Base-by-base conservation (phyloP, 345 rosid genomes). In the Aethionema arabicum region DNA sequence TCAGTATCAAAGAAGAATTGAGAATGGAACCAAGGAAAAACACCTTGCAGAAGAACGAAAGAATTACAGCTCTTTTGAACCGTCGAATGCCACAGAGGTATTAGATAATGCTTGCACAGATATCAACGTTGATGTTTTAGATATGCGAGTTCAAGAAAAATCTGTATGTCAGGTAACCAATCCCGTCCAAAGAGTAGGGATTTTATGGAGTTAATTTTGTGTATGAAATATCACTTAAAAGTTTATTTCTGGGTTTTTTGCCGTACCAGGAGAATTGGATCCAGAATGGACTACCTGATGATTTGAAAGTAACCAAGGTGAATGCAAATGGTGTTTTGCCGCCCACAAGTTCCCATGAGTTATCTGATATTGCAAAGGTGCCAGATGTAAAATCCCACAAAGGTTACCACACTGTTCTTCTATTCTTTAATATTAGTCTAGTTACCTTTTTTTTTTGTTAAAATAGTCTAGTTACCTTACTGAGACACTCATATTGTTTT, bases 11-110 rank as follows among this genome's bases (percentile, higher is more conserved):
- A 87, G 95, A 67, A 76, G 70, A 69, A 83, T 90, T 69, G 97
- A 93, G 85, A 76, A 85, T 77, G 97, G 84, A 80, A 90, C 96
- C 47, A 93, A 93, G 70, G 77, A 73, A 77, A 87, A 91, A 77
- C 97, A 77, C 59, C 88, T 89, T 58, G 88, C 86, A 15, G 95
- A 84, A 80, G 91, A 85, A 67, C 84, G 77, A 43, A 89, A 82
- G 66, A 87, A 77, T 75, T 70, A 74, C 61, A 73, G 56, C 69
- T 74, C 60, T 65, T 53, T 69, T 44, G 63, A 68, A 75, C 63
- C 68, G 32, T 70, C 64, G 63, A 76, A 69, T 67, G 61, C 60
- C 64, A 42, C 62, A 3, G 79, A 79, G 39, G 76, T 48, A 56
- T 64, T 61, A 31, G 57, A 32, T 58, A 72, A 82, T 52, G 41